A percentile compares a stretch with the other conserved stretches of the same genome.
Evolutionary conservation across 1,139 yeast species (phyloP).

Genomic region (Zygoascus meyerae): DNA sequence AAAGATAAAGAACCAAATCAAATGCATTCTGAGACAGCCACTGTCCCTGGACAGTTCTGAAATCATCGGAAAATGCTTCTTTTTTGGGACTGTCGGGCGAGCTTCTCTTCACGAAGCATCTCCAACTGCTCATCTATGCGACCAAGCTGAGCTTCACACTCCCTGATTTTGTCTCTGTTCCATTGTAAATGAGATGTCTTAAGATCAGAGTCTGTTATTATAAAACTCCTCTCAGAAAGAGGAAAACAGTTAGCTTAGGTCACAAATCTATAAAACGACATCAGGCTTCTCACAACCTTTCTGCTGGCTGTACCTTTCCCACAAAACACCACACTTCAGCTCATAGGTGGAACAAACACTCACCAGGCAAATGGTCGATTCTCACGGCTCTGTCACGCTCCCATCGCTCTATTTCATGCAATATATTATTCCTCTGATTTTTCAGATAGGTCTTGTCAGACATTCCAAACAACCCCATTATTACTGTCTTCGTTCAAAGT

Average conservation of each 20-base stretch:
- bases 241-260: too few relatives aligned
- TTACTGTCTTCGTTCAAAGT: too few relatives aligned
- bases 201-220: conserved; percentile 7
- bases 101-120: conserved; percentile 8
- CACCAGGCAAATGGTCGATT: conserved; percentile 9
- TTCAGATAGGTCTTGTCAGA: conserved; percentile 10
- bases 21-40: too few relatives aligned
- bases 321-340: too few relatives aligned
- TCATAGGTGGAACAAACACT: conserved; percentile 2
- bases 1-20: too few relatives aligned
- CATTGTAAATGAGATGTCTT: conserved; percentile 11
- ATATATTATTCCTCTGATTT: conserved; percentile 9
- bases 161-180: conserved; percentile 7
- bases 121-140: conserved; percentile 7
- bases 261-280: too few relatives aligned
- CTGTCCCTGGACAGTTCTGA: too few relatives aligned
- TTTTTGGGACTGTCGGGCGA: conserved; percentile 5
- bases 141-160: conserved; percentile 5
- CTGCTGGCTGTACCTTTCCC: background rate
- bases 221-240: background rate
- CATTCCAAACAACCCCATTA: conserved; percentile 11
- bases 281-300: background rate
- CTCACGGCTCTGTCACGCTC: conserved; percentile 9
- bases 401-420: conserved; percentile 12
- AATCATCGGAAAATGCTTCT: conserved; percentile 1